Evolutionary conservation across 2,329 filamentous ascomycete species (phyloP).

Genomic region (Paracoccidioides brasiliensis): DNA sequence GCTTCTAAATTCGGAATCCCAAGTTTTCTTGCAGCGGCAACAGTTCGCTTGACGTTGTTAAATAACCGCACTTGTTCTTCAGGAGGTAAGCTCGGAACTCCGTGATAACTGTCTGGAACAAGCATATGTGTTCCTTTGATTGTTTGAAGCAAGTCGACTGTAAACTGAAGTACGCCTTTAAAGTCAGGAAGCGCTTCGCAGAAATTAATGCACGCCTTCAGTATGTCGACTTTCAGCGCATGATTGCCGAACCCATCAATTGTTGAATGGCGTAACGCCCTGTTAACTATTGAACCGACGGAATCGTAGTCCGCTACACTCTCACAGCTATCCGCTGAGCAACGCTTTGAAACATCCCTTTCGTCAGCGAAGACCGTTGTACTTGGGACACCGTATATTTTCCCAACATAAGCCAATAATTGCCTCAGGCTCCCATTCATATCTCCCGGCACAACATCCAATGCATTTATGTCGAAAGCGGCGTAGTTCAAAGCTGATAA

Average conservation of each 20-base stretch:
- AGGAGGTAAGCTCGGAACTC: conserved; percentile 54
- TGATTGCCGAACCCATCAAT: conserved; percentile 57
- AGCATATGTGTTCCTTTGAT: conserved; percentile 65
- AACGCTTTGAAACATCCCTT: not conserved
- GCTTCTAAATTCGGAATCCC: conserved; percentile 58
- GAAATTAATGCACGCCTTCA: conserved; percentile 82
- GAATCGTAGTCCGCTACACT: conserved; percentile 21
- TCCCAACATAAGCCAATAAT: conserved; percentile 26
- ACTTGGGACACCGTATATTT: conserved; percentile 29
- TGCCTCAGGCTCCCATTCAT: conserved; percentile 30
- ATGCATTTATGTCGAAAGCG: conserved; percentile 31
- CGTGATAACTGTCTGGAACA: conserved; percentile 51
- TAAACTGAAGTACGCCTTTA: conserved; percentile 75
- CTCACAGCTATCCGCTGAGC: conserved; percentile 10
- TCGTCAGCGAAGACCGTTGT: conserved; percentile 18
- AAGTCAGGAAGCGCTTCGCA: conserved; percentile 91
- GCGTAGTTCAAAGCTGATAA: conserved; percentile 56
- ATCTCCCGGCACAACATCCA: conserved; percentile 29
- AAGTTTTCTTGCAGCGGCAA: conserved; percentile 60
- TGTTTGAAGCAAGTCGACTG: conserved; percentile 67
- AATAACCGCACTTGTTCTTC: conserved; percentile 80
- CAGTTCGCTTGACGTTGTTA: conserved; percentile 74
- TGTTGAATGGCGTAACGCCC: conserved; percentile 33
- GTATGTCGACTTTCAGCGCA: conserved; percentile 69
- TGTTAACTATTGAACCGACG: conserved; percentile 28